A percentile compares a stretch with the other conserved stretches of the same genome.
Conservation (phyloP, 495 filamentous ascomycete genomes). For the Corynascus novoguineensis region DNA sequence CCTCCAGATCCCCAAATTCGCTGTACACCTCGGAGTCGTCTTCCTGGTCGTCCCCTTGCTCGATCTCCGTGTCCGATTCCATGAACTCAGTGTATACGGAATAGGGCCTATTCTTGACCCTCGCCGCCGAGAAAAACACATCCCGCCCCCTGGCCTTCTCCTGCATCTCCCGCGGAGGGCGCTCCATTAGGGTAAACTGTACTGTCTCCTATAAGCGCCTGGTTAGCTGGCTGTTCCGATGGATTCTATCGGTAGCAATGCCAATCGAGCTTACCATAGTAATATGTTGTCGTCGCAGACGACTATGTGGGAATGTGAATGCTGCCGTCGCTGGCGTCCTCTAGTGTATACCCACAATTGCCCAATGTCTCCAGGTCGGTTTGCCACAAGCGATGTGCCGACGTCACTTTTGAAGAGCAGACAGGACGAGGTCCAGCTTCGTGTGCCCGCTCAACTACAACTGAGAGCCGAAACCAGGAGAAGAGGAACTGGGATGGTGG, state of each 20-base stretch:
- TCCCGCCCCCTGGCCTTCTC: slow-evolving; percentile 41
- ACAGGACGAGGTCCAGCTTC: slow-evolving; percentile 16
- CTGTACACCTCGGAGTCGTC: slow-evolving; percentile 50
- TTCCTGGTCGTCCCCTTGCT: slow-evolving; percentile 50
- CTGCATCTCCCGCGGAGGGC: slow-evolving; percentile 39
- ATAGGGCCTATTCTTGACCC: slow-evolving; percentile 43
- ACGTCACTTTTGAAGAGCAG: neutral
- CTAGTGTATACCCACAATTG: slow-evolving; percentile 5
- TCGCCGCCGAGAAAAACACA: slow-evolving; percentile 40
- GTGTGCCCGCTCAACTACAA: slow-evolving; percentile 17
- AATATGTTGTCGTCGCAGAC: neutral
- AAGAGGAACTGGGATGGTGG: slow-evolving; percentile 30
- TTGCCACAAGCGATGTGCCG: neutral
- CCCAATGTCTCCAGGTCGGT: neutral
- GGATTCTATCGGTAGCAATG: neutral
- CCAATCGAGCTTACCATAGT: slow-evolving; percentile 22
- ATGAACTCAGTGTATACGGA: slow-evolving; percentile 67
- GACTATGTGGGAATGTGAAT: slow-evolving; percentile 2
- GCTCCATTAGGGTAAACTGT: slow-evolving; percentile 19
- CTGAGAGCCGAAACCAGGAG: slow-evolving; percentile 32
- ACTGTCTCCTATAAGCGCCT: slow-evolving; percentile 20
- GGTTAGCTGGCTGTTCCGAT: slow-evolving; percentile 16
- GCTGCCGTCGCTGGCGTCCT: slow-evolving; percentile 38
- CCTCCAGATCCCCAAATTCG: slow-evolving; percentile 42
- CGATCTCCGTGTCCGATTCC: slow-evolving; percentile 64